Conservation (phyloP, 2,329 filamentous ascomycete species). For the Cercospora sojina region DNA sequence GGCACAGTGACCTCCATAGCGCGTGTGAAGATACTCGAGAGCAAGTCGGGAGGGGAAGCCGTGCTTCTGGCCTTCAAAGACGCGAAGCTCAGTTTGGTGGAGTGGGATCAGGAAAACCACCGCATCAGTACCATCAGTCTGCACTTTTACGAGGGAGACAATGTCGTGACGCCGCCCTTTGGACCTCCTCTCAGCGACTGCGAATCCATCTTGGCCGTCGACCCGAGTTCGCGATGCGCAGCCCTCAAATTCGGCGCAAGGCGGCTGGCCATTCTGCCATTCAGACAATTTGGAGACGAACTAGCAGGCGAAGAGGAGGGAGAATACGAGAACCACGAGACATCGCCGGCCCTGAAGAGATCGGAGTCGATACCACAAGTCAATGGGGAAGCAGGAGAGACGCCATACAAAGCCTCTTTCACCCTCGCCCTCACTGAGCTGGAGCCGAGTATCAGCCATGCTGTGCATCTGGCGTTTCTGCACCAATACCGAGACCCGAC, state of each 20-base stretch:
- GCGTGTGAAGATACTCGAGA: constrained; percentile 69
- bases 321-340: constrained; percentile 68
- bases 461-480: constrained; percentile 87
- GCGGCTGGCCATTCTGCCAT: constrained; percentile 90
- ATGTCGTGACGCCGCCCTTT: constrained; percentile 64
- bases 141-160: constrained; percentile 97
- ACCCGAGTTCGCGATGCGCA: constrained; percentile 89
- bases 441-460: constrained; percentile 82
- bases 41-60: constrained; percentile 78
- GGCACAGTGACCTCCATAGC: constrained; percentile 83
- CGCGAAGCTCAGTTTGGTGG: constrained; percentile 86
- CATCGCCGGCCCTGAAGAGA: constrained; percentile 32
- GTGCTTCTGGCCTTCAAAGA: constrained; percentile 82
- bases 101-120: constrained; percentile 84
- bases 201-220: constrained; percentile 78
- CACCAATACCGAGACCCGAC: constrained; percentile 97
- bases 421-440: constrained; percentile 86
- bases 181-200: constrained; percentile 71
- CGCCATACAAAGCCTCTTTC: constrained; percentile 86
- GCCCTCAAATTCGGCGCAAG: constrained; percentile 87
- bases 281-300: constrained; percentile 81
- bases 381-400: constrained; percentile 45
- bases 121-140: constrained; percentile 86
- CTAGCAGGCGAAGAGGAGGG: constrained; percentile 68
- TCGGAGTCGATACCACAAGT: constrained; percentile 31